Percentiles rank a stretch among this genome's conserved stretches.
These are phyloP conservation scores for Gossypium sturtianum DNA, from an alignment of 345 rosid species.

Conservation along the genomic window DNA sequence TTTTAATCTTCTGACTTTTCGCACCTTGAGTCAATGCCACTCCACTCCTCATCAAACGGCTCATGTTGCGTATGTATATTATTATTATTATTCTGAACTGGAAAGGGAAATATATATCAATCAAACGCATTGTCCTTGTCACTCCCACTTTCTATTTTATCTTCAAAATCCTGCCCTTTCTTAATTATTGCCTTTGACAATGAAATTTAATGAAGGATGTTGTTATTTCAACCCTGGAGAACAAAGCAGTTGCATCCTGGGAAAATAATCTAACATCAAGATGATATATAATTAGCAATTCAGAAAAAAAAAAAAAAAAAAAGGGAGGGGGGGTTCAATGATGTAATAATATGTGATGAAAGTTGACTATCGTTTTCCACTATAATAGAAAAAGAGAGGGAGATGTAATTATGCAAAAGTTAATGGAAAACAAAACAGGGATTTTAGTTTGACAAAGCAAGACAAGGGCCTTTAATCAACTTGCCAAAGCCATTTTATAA, in stretches of 20 bases:
- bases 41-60: background rate
- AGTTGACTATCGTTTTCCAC: conserved; percentile 33
- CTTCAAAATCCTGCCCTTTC: background rate
- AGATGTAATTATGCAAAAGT: conserved; percentile 21
- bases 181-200: background rate
- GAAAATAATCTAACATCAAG: background rate
- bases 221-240: background rate
- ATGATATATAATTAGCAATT: background rate
- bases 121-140: conserved; percentile 6
- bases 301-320: background rate
- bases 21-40: background rate
- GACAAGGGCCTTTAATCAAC: conserved; percentile 13
- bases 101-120: background rate
- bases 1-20: background rate
- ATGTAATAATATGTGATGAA: conserved; percentile 30
- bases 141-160: background rate
- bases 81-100: background rate
- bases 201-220: background rate
- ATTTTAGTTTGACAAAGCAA: conserved; percentile 8
- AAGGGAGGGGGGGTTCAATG: conserved; percentile 11
- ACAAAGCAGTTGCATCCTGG: background rate
- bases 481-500: conserved; percentile 5
- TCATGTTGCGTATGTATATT: background rate
- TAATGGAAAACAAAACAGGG: conserved; percentile 18
- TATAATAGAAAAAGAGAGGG: conserved; percentile 9